Evolutionary conservation across 495 filamentous ascomycete species (phyloP), one percentile per base, ranked within the genome.

Genomic region (Trichocladium uniseriatum): DNA sequence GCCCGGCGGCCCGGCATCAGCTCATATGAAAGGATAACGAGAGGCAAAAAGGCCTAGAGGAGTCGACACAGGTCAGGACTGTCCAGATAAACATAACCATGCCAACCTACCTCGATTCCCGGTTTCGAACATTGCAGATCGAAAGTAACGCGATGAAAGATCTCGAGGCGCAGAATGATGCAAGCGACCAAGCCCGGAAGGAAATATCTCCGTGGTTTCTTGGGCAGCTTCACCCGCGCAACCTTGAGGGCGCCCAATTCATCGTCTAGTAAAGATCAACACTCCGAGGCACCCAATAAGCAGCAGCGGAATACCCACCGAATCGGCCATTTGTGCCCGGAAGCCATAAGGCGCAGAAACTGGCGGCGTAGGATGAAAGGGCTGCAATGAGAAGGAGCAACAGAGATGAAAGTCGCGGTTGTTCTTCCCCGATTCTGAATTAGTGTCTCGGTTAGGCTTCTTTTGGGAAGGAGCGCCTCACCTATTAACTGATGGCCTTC

Each of bases 401-500:
- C 6, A 68, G 46, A 15, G 66, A 68, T 18, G 71, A 73, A n/a
- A 69, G 59, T 10, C 68, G 61, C 6, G 69, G 70, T 21, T 69
- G 61, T 54, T 70, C 71, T 74, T 48, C 45, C 35, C 1, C n/a
- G 7, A 6, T 3, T 24, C 28, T 4, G 15, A 31, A 18, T 49
- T 16, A 54, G 52, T 39, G 7, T 22, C 6, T 18, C 37, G 18
- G 27, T 3, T n/a, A 21, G 24, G 32, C 28, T 19, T 34, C 18
- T 3, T 11, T 34, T 19, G 9, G n/a, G 15, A 9, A n/a, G 24
- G 13, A 10, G 8, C 8, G 1, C 39, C 44, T 34, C 45, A 71
- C 72, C 68, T 38, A 69, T 66, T 24, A 73, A 61, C n/a, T 68
- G 67, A 41, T 76, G 70, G 29, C 63, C 65, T 43, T 76, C 65